Evolutionary conservation across 345 rosid genomes (phyloP), one percentile per base, ranked within the genome.

Genomic region (Linum lewisii): DNA sequence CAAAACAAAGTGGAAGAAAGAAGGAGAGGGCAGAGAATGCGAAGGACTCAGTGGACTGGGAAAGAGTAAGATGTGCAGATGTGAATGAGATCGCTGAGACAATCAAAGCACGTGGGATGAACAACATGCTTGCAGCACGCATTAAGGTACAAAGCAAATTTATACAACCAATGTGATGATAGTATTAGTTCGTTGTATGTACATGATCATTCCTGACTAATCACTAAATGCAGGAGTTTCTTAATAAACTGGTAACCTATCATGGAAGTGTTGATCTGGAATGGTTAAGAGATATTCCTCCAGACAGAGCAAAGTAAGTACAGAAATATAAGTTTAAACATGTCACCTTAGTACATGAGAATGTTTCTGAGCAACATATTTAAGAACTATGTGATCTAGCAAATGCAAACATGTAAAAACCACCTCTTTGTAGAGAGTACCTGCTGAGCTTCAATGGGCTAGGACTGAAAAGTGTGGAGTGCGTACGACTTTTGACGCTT

Each of bases 231-330:
- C 66, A 60, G 72, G 66, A 53, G 56, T 55, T 65, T 54, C 51
- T 52, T 24, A 23, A 69, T 56, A 49, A 67, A 29, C 45, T 72
- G 56, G 60, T 66, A 18, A 47, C n/a, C 54, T 69, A 71, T 11
- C 74, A 70, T 44, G 68, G 70, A 38, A 61, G 65, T 53, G 67
- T 69, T 57, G 67, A 52, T 58, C 67, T 60, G 24, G 61, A 62
- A 66, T 61, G 67, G 74, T 51, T 71, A 54, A 71, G 74, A 51
- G 69, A 71, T 51, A 23, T 71, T 51, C 70, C 69, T 14, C 74
- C 74, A 7, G 74, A 65, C 66, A 57, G 61, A 71, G 74, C 74
- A 66, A 71, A 71, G 74, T 71, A 71, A 61, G 70, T 52, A 51
- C 34, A 42, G 21, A 21, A 10, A 11, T 34, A 37, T 42, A 57